Percentiles rank a stretch among this genome's conserved stretches.
phyloP scores from a whole-genome alignment of 2,329 filamentous ascomycete species.

The Dactylellina haptotyla region DNA sequence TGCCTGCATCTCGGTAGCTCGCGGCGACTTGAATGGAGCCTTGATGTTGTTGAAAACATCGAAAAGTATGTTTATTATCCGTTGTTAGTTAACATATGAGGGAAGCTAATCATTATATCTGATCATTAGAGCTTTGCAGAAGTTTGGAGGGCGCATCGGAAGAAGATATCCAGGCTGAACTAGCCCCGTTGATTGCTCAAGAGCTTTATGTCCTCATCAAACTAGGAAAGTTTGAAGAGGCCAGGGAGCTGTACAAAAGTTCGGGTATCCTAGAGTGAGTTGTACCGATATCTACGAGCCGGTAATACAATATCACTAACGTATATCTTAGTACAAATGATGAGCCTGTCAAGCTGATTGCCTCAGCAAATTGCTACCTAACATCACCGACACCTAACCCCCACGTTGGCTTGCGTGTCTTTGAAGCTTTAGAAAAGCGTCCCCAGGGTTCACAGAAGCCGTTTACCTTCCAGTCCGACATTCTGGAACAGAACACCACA shows the following conservation, averaged over 20 bases:
- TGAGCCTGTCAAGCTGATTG: constrained; percentile 72
- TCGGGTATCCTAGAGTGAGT: constrained; percentile 72
- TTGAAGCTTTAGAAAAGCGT: constrained; percentile 63
- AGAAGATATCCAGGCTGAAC: constrained; percentile 78
- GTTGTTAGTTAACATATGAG: neutral
- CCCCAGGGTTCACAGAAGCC: constrained; percentile 67
- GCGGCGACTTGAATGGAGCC: constrained; percentile 73
- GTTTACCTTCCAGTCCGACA: constrained; percentile 75
- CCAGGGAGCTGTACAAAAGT: constrained; percentile 71
- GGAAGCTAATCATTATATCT: neutral
- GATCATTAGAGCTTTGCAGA: constrained; percentile 71
- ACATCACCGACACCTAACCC: constrained; percentile 70
- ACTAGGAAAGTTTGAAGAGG: constrained; percentile 74
- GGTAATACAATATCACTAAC: constrained; percentile 58
- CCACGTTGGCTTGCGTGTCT: constrained; percentile 72
- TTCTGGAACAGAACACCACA: constrained; percentile 72
- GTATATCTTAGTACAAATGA: constrained; percentile 70
- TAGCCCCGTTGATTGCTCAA: constrained; percentile 79
- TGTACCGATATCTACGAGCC: constrained; percentile 27
- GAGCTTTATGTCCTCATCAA: constrained; percentile 77
- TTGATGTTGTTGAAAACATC: constrained; percentile 75
- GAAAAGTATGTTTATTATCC: constrained; percentile 60
- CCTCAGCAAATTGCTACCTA: constrained; percentile 67
- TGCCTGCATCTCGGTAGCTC: constrained; percentile 77
- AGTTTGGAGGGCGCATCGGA: constrained; percentile 76